Evolutionary conservation across 2,329 filamentous ascomycete genomes (phyloP), one percentile per base, ranked within the genome.

Genomic region (Canariomyces notabilis): DNA sequence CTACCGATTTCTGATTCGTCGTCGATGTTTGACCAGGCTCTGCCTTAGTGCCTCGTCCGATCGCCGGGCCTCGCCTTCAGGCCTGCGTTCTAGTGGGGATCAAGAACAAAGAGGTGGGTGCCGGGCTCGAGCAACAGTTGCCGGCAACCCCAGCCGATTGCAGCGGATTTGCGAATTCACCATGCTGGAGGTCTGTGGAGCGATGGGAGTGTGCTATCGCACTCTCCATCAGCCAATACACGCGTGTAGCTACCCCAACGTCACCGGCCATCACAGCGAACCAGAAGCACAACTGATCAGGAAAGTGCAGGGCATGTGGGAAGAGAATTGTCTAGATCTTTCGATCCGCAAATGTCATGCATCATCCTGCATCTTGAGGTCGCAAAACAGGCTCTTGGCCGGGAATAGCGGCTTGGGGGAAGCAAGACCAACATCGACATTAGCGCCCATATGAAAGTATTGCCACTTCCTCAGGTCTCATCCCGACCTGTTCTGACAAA

Each of bases 271-370:
- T 29, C 26, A 12, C 26, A 11, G 26, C 26, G 14, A 34, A 35
- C 21, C 40, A 23, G 31, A 14, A n/a, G 8, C 18, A 33, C n/a
- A n/a, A n/a, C n/a, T n/a, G n/a, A 18, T 16, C 3, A 14, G 12
- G 41, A 16, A 32, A 15, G 33, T 8, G 16, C 26, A 37, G 37
- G 37, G 41, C 43, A 44, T 22, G 22, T 21, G 42, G 49, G 44
- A 44, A 44, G 38, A 23, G 49, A 19, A 35, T 33, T 37, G 40
- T 46, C 49, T 50, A 46, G 52, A 50, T 47, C 41, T 35, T 37
- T 42, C 44, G 38, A 37, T 41, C 37, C 35, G 18, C 31, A 32
- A 16, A 4, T 36, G 23, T 46, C 41, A 43, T 46, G 49, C 44
- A 50, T 33, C 29, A 37, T 33, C 20, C 36, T 42, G 40, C 41